Evolutionary conservation across 768 basidiomycete genomes (phyloP).

Genomic region (Thelephora ganbajun): DNA sequence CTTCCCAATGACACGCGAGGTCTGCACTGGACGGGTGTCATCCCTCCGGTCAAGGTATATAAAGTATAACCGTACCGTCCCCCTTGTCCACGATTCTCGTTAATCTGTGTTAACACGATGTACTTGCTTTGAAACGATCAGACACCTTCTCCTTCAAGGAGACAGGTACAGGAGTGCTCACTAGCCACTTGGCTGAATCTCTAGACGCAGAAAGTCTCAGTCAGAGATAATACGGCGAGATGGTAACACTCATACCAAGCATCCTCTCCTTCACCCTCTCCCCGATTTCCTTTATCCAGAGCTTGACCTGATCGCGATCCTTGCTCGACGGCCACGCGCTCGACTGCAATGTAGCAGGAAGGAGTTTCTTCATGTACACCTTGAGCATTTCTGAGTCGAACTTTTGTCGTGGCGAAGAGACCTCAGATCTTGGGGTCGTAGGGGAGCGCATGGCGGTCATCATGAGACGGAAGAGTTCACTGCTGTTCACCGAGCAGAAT

Average conservation of each 20-base stretch:
- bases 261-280: constrained; percentile 79
- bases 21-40: constrained; percentile 39
- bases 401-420: constrained; percentile 34
- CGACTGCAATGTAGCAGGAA: constrained; percentile 52
- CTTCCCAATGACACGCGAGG: constrained; percentile 82
- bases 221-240: constrained; percentile 2
- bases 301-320: constrained; percentile 56
- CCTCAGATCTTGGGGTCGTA: constrained; percentile 44
- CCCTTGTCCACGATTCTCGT: constrained; percentile 75
- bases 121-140: constrained; percentile 48
- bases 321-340: constrained; percentile 53
- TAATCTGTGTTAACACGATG: constrained; percentile 73
- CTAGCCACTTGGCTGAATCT: constrained; percentile 74
- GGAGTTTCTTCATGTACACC: constrained; percentile 71
- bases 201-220: constrained; percentile 15
- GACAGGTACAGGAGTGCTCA: constrained; percentile 27
- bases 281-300: constrained; percentile 74
- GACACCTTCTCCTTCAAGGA: constrained; percentile 1
- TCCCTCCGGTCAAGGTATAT: constrained; percentile 2
- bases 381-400: constrained; percentile 68
- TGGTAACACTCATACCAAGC: constrained; percentile 27
- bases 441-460: constrained; percentile 43
- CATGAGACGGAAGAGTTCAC: constrained; percentile 2
- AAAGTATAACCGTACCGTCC: constrained; percentile 43
- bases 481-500: neutral